phyloP scores from a whole-genome alignment of 177 flowering plant species.

The Tripterygium wilfordii region DNA sequence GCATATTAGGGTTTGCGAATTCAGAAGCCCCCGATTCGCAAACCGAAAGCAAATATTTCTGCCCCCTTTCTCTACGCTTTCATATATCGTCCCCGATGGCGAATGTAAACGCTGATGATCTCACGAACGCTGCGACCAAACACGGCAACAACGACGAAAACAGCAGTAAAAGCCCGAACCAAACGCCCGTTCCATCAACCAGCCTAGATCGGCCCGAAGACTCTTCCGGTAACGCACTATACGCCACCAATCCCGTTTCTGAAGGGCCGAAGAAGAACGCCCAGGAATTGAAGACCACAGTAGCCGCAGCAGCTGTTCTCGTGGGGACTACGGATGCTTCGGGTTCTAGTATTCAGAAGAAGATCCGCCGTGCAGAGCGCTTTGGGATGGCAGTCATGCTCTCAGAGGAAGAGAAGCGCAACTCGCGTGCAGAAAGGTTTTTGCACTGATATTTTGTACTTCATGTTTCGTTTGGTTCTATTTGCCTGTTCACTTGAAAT shows the following conservation, averaged over 20 bases:
- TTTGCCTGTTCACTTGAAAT: background rate
- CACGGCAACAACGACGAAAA: too few relatives aligned
- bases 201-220: slow-evolving; percentile 6
- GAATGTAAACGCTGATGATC: too few relatives aligned
- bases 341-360: slow-evolving; percentile 43
- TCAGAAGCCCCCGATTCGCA: too few relatives aligned
- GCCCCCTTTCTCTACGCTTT: too few relatives aligned
- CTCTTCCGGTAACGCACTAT: background rate
- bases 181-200: background rate
- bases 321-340: slow-evolving; percentile 12
- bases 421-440: slow-evolving; percentile 77
- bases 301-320: slow-evolving; percentile 6
- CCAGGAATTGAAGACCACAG: slow-evolving; percentile 16
- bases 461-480: background rate
- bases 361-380: slow-evolving; percentile 78
- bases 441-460: background rate
- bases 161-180: slow-evolving; percentile 23
- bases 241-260: background rate
- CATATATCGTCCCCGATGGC: slow-evolving; percentile 22
- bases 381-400: slow-evolving; percentile 64
- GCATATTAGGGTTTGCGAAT: too few relatives aligned
- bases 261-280: slow-evolving; percentile 8
- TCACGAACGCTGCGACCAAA: too few relatives aligned
- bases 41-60: too few relatives aligned
- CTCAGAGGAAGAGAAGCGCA: slow-evolving; percentile 75